Conservation (phyloP, 2,329 filamentous ascomycete genomes). For the Calonectria hawksworthii region DNA sequence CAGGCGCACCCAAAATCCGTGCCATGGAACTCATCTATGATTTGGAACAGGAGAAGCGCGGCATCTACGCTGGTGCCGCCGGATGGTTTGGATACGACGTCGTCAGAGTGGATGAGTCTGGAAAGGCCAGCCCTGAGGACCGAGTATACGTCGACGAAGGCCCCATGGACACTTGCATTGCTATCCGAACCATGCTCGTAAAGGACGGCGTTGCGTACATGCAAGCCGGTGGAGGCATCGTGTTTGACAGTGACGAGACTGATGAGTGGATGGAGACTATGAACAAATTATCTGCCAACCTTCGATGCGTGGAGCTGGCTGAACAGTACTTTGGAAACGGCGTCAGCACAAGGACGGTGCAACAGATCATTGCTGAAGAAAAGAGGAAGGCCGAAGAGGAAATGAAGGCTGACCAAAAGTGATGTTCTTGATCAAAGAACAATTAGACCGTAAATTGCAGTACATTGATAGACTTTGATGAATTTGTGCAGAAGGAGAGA, state of each 20-base stretch:
- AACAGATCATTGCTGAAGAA: constrained; percentile 46
- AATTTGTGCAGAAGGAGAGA: background rate
- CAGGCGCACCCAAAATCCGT: constrained; percentile 93
- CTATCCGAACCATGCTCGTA: constrained; percentile 91
- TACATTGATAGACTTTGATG: background rate
- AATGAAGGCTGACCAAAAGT: constrained; percentile 34
- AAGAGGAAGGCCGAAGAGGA: constrained; percentile 46
- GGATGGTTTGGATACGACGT: constrained; percentile 94
- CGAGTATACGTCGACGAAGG: constrained; percentile 70
- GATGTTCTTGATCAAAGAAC: background rate
- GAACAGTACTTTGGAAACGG: constrained; percentile 46
- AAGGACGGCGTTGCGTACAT: constrained; percentile 94
- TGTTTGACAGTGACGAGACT: constrained; percentile 92
- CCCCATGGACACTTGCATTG: constrained; percentile 90
- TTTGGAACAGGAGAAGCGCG: constrained; percentile 92
- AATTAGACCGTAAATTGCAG: background rate
- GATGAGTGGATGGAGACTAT: constrained; percentile 96
- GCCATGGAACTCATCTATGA: constrained; percentile 99
- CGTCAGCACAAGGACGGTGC: constrained; percentile 42
- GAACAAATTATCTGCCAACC: constrained; percentile 82
- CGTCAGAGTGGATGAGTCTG: constrained; percentile 71
- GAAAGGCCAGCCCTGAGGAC: constrained; percentile 50
- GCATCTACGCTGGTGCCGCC: constrained; percentile 95
- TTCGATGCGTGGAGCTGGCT: constrained; percentile 46
- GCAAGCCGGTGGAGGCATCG: constrained; percentile 90